Conservation (phyloP, 2,329 filamentous ascomycete species). For the Teratosphaeria zuluensis region DNA sequence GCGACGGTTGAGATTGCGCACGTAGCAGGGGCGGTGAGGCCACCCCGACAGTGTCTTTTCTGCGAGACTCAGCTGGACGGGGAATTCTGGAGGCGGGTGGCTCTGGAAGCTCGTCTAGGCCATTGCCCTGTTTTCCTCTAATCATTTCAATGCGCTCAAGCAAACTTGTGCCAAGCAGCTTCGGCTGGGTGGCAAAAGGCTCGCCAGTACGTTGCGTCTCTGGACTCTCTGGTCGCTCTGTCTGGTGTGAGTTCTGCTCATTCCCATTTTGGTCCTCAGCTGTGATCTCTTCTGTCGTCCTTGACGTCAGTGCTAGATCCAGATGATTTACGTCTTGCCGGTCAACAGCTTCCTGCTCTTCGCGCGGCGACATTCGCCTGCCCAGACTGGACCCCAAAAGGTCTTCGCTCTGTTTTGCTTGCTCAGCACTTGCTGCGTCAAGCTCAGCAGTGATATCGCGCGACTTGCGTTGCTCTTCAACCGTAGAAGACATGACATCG, state of each 20-base stretch:
- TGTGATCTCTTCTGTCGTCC: constrained; percentile 14
- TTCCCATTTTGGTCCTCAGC: not conserved
- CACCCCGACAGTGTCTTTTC: constrained; percentile 23
- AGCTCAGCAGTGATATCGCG: constrained; percentile 12
- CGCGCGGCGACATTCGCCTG: constrained; percentile 18
- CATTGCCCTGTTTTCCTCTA: constrained; percentile 18
- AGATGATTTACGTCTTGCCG: constrained; percentile 51
- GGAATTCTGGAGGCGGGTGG: constrained; percentile 26
- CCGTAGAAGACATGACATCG: constrained; percentile 54
- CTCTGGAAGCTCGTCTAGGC: constrained; percentile 9
- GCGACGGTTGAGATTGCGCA: constrained; percentile 42
- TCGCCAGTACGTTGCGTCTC: constrained; percentile 8
- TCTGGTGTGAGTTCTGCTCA: constrained; percentile 4
- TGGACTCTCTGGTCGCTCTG: constrained; percentile 1
- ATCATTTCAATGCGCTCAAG: constrained; percentile 30
- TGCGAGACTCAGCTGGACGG: constrained; percentile 21
- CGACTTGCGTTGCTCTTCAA: constrained; percentile 47
- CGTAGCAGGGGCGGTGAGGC: constrained; percentile 38
- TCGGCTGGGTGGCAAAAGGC: constrained; percentile 22
- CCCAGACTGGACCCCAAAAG: constrained; percentile 10
- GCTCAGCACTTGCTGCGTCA: constrained; percentile 8
- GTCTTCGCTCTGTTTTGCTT: not conserved
- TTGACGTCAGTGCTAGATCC: constrained; percentile 46
- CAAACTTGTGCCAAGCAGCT: constrained; percentile 26
- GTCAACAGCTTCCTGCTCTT: constrained; percentile 27